Evolutionary conservation across 495 filamentous ascomycete genomes (phyloP).

Genomic region (Podospora pseudopauciseta): DNA sequence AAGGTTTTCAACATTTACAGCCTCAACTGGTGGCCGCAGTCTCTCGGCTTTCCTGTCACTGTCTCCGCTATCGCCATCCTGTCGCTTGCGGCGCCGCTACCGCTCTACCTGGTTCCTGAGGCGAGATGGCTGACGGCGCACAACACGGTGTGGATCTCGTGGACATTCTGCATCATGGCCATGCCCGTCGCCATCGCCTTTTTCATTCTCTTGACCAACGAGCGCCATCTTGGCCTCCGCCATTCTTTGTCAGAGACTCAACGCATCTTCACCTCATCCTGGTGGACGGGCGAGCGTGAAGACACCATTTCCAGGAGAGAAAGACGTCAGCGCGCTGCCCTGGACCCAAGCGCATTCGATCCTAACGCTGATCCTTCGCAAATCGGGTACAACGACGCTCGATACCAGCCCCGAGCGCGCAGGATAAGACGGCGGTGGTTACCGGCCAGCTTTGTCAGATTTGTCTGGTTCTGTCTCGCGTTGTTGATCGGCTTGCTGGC

Average conservation of each 20-base stretch:
- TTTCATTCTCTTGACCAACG: slow-evolving; percentile 54
- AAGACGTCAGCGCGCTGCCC: slow-evolving; percentile 30
- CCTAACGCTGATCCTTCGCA: slow-evolving; percentile 26
- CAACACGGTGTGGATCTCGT: slow-evolving; percentile 61
- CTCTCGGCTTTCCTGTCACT: slow-evolving; percentile 67
- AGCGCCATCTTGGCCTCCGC: slow-evolving; percentile 53
- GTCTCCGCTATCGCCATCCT: slow-evolving; percentile 97
- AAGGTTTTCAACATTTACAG: slow-evolving; percentile 67
- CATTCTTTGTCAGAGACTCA: slow-evolving; percentile 59
- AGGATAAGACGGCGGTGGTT: slow-evolving; percentile 49
- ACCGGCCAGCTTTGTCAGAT: slow-evolving; percentile 58
- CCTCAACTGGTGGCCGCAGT: slow-evolving; percentile 61
- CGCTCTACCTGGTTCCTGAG: slow-evolving; percentile 53
- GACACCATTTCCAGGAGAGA: slow-evolving; percentile 38
- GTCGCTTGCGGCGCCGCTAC: slow-evolving; percentile 74
- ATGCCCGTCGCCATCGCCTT: slow-evolving; percentile 59
- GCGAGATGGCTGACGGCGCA: slow-evolving; percentile 47
- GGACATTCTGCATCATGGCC: slow-evolving; percentile 63
- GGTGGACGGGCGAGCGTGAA: slow-evolving; percentile 54
- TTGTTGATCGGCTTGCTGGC: slow-evolving; percentile 57
- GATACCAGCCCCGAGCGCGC: slow-evolving; percentile 28
- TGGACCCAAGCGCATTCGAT: slow-evolving; percentile 29
- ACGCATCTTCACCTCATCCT: slow-evolving; percentile 58
- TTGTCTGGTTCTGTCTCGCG: slow-evolving; percentile 63
- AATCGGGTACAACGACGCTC: slow-evolving; percentile 25